Evolutionary conservation across 1,139 yeast genomes (phyloP).

Genomic region (Hansenula anomala): DNA sequence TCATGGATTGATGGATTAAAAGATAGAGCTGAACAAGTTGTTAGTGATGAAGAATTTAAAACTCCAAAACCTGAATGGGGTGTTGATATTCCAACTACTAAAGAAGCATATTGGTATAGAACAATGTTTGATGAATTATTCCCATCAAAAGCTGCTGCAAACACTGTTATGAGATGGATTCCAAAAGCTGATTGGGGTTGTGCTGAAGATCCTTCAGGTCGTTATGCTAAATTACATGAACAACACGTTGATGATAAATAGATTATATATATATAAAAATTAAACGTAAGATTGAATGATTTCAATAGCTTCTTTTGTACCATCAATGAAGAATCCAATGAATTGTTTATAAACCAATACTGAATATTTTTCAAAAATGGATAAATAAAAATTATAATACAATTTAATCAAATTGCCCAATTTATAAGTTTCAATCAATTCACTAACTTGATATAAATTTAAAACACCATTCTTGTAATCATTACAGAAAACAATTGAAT

Average conservation of each 20-base stretch:
- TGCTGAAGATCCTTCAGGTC: slow-evolving; percentile 97
- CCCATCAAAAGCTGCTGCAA: slow-evolving; percentile 87
- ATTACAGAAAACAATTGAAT: slow-evolving; percentile 20
- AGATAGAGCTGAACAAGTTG: slow-evolving; percentile 86
- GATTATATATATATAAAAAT: neutral
- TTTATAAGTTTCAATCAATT: slow-evolving; percentile 15
- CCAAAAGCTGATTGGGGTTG: slow-evolving; percentile 99
- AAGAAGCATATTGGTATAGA: slow-evolving; percentile 99
- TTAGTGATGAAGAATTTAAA: slow-evolving; percentile 85
- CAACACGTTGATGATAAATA: slow-evolving; percentile 36
- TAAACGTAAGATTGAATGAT: slow-evolving; percentile 2
- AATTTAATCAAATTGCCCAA: slow-evolving; percentile 5
- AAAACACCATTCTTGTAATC: slow-evolving; percentile 21
- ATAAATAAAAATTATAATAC: neutral
- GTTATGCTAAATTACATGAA: slow-evolving; percentile 89
- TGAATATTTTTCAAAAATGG: slow-evolving; percentile 6
- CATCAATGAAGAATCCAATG: slow-evolving; percentile 7
- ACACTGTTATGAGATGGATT: slow-evolving; percentile 98
- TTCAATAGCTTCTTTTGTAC: slow-evolving; percentile 10
- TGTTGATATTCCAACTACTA: slow-evolving; percentile 86
- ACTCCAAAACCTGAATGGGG: slow-evolving; percentile 97
- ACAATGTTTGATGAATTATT: slow-evolving; percentile 90
- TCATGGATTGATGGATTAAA: slow-evolving; percentile 98
- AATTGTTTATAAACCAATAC: slow-evolving; percentile 15
- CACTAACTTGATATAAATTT: slow-evolving; percentile 19